A percentile compares a stretch with the other conserved stretches of the same genome.
Evolutionary conservation across 495 filamentous ascomycete genomes (phyloP).

Genomic region (Neurospora terricola): DNA sequence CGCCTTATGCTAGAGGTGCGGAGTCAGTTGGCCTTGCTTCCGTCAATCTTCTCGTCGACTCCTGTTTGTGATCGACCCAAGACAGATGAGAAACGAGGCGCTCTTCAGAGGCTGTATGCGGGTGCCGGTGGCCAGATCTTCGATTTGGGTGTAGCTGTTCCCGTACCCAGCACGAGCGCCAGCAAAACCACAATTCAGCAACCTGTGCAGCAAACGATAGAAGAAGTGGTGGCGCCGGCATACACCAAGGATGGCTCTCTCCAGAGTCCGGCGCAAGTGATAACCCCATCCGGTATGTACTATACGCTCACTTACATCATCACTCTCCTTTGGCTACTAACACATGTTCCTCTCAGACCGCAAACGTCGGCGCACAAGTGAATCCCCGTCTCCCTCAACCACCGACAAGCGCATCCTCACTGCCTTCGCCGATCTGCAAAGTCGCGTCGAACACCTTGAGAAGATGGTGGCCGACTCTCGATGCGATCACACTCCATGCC

Average conservation of each 20-base stretch:
- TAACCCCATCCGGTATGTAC: not conserved
- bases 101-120: too few species aligned
- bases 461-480: not conserved
- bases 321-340: not conserved
- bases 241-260: not conserved
- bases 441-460: not conserved
- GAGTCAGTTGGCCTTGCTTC: not conserved
- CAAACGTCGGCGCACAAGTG: conserved; percentile 4
- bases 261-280: not conserved
- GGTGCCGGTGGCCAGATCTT: too few species aligned
- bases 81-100: not conserved
- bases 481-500: not conserved
- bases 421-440: not conserved
- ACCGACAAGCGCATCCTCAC: not conserved
- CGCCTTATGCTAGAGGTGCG: not conserved
- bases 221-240: not conserved
- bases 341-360: not conserved
- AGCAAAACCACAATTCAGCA: too few species aligned
- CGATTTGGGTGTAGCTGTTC: too few species aligned
- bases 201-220: not conserved
- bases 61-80: not conserved
- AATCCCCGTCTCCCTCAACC: not conserved
- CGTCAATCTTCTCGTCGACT: not conserved
- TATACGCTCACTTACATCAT: not conserved
- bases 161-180: too few species aligned